phyloP scores from a whole-genome alignment of 1,284 basidiomycete genomes.

The Rhodotorula sp. region DNA sequence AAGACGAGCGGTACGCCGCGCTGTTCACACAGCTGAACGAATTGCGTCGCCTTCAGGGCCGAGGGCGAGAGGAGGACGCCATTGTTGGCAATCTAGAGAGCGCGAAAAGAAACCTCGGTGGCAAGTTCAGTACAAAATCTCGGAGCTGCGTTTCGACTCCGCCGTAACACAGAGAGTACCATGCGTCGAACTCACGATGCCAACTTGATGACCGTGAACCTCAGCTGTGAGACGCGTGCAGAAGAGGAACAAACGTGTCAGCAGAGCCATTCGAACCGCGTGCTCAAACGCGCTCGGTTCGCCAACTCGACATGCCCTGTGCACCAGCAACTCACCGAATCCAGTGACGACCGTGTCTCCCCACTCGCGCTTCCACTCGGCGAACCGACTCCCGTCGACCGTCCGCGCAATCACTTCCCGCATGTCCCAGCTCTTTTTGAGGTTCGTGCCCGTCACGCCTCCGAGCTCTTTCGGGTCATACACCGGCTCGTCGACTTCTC shows the following conservation, averaged over 20 bases:
- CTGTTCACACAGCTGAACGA: constrained; percentile 91
- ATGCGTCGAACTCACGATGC: constrained; percentile 30
- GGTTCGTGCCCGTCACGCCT: constrained; percentile 85
- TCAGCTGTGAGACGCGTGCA: constrained; percentile 55
- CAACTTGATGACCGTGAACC: constrained; percentile 68
- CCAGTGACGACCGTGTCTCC: constrained; percentile 79
- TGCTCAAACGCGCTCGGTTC: neutral
- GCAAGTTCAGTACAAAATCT: neutral
- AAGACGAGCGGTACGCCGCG: constrained; percentile 84
- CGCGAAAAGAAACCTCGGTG: neutral
- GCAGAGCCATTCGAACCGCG: neutral
- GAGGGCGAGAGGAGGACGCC: constrained; percentile 92
- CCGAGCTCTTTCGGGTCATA: constrained; percentile 79
- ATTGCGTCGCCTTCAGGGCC: constrained; percentile 89
- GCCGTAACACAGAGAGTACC: no score
- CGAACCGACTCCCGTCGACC: constrained; percentile 85
- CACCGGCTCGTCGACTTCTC: constrained; percentile 66
- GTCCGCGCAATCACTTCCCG: constrained; percentile 86
- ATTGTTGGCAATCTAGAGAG: constrained; percentile 70
- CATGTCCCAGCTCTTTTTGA: constrained; percentile 86
- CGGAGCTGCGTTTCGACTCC: neutral
- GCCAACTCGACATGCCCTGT: no score
- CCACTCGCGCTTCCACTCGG: constrained; percentile 83
- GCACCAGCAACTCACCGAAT: constrained; percentile 52
- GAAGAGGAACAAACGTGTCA: no score